Conservation (phyloP, 257 asterid genomes). For the Plantago elongata region DNA sequence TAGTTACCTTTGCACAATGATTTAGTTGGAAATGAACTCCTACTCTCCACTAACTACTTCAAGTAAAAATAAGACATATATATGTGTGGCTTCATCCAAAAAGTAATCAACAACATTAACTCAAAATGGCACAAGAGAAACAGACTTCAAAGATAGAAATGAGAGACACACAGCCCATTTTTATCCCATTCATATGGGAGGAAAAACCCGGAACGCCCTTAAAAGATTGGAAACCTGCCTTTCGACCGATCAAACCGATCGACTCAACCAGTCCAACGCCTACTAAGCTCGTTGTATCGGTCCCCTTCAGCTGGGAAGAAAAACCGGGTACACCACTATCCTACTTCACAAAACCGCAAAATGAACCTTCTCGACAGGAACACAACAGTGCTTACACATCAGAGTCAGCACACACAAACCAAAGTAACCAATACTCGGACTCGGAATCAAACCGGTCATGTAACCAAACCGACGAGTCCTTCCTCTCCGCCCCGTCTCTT, state of each 20-base stretch:
- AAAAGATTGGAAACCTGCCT: slow-evolving; percentile 65
- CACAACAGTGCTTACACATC: slow-evolving; percentile 20
- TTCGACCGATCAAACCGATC: slow-evolving; percentile 23
- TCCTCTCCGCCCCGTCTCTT: slow-evolving; percentile 42
- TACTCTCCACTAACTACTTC: slow-evolving; percentile 53
- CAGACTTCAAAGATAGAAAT: slow-evolving; percentile 35
- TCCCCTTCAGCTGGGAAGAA: slow-evolving; percentile 88
- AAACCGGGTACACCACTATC: slow-evolving; percentile 83
- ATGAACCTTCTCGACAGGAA: slow-evolving; percentile 9
- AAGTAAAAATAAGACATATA: neutral
- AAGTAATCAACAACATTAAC: slow-evolving; percentile 10
- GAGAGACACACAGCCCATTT: slow-evolving; percentile 56
- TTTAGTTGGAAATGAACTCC: slow-evolving; percentile 37
- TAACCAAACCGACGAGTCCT: slow-evolving; percentile 45
- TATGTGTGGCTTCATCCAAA: slow-evolving; percentile 12
- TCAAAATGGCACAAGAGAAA: slow-evolving; percentile 43
- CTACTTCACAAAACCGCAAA: slow-evolving; percentile 20
- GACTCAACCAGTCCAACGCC: slow-evolving; percentile 22
- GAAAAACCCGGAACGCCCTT: slow-evolving; percentile 73
- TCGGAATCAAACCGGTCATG: slow-evolving; percentile 46
- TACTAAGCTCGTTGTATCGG: slow-evolving; percentile 55
- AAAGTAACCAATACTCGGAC: slow-evolving; percentile 27
- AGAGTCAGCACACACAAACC: slow-evolving; percentile 20
- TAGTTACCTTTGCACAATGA: slow-evolving; percentile 42
- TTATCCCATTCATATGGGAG: slow-evolving; percentile 88